A percentile compares a stretch with the other conserved stretches of the same genome.
Conservation (phyloP, 2,329 filamentous ascomycete genomes). For the Monascus ruber region DNA sequence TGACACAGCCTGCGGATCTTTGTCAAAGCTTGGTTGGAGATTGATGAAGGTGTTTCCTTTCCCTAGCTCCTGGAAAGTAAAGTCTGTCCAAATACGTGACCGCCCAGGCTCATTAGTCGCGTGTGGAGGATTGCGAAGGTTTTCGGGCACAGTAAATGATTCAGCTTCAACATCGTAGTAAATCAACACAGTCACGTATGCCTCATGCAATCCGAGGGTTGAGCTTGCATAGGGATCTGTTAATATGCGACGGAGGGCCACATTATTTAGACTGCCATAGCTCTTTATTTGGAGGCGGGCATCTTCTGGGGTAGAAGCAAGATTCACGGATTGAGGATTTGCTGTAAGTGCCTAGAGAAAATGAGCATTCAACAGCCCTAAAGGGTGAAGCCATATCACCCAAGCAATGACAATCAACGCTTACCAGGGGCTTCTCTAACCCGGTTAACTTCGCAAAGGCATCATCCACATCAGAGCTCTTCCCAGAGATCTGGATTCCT, state of each 20-base stretch:
- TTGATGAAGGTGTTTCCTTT: constrained; percentile 11
- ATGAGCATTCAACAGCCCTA: too few relatives aligned
- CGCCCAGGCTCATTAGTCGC: constrained; percentile 9
- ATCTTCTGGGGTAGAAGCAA: constrained; percentile 6
- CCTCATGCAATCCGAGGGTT: constrained; percentile 8
- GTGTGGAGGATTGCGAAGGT: constrained; percentile 8
- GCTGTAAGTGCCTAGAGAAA: too few relatives aligned
- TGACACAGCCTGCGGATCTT: constrained; percentile 1
- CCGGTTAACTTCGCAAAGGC: constrained; percentile 16
- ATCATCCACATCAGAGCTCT: constrained; percentile 14
- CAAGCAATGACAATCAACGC: constrained; percentile 1
- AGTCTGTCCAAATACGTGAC: constrained; percentile 21
- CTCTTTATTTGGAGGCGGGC: constrained; percentile 8
- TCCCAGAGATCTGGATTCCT: constrained; percentile 16
- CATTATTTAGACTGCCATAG: constrained; percentile 10
- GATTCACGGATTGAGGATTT: constrained; percentile 9
- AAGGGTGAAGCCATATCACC: too few relatives aligned
- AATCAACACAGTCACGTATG: constrained; percentile 13
- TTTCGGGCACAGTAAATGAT: constrained; percentile 5
- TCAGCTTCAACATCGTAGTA: constrained; percentile 8
- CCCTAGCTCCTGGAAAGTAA: constrained; percentile 21
- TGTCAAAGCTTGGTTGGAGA: constrained; percentile 7
- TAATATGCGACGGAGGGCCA: constrained; percentile 12
- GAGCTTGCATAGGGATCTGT: constrained; percentile 7
- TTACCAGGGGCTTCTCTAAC: constrained; percentile 18